Base-by-base conservation (phyloP, 805 yeast species). In the Suhomyces kilbournensis region DNA sequence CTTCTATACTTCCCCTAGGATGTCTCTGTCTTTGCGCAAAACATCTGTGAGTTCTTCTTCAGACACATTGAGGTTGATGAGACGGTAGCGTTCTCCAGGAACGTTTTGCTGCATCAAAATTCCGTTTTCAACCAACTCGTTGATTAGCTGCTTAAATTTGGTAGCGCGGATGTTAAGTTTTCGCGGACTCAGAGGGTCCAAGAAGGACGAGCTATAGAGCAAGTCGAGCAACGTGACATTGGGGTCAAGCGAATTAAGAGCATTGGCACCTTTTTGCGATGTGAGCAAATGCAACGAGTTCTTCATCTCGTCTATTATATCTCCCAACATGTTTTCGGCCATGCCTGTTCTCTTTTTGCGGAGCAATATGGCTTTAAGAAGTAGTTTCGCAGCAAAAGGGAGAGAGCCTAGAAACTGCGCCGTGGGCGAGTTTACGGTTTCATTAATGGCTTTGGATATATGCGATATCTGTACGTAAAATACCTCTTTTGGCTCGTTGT, bases 41-140 rank as follows among this genome's bases (percentile, higher is more conserved):
- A 84, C 86, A 34, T 76, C 73, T 20, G 77, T 62, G 1, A 90
- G 75, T 54, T 88, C 96, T 53, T 85, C 93, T 46, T 82, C 86
- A 3, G 92, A 82, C 0, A 90, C 74, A 57, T 81, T 83, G 53
- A 94, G 71, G 49, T 87, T 80, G 0, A 93, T 70, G 51, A 84
- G 68, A 22, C 85, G 77, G 51, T 81, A 71, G 48, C 97, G 76
- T 60, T 89, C 96, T 25, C 90, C 85, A 47, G 78, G 79, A 53
- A 81, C 72, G 46, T 80, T 80, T 62, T 89, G 96, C 60, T 83
- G 86, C 3, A 83, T 72, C 2, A 94, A 56, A 5, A 93, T 71
- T 0, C 97, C 98, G 44, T 85, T 83, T 51, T 91, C 97, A 12
- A 82, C 81, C 51, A 93, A 71, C 60, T 90, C 96, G 46, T 77